Evolutionary conservation across 2,329 filamentous ascomycete genomes (phyloP).

Genomic region (Sporothrix pallida): DNA sequence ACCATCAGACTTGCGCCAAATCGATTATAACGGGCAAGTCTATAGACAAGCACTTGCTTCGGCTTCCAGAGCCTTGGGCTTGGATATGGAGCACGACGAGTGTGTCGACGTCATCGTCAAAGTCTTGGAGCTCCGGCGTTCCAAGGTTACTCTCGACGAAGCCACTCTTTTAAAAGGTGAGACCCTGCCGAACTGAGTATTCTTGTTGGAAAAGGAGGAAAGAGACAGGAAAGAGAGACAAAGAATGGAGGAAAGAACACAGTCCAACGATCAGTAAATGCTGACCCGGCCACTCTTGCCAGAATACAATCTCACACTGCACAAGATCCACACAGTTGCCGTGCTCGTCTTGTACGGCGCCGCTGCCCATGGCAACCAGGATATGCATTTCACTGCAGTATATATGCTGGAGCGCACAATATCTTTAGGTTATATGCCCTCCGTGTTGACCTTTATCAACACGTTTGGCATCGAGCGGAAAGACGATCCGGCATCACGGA

Average conservation of each 20-base stretch:
- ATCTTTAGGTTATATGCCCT: conserved; percentile 45
- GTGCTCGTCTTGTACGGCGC: conserved; percentile 38
- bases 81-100: conserved; percentile 18
- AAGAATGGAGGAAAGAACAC: too few relatives aligned
- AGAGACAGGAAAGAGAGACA: too few relatives aligned
- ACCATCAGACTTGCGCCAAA: too few relatives aligned
- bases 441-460: conserved; percentile 45
- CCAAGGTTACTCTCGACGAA: neutral
- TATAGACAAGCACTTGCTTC: too few relatives aligned
- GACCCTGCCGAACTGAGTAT: neutral
- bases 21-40: too few relatives aligned
- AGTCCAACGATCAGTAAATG: too few relatives aligned
- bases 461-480: conserved; percentile 31
- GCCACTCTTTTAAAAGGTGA: neutral
- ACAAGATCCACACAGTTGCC: conserved; percentile 46
- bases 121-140: neutral
- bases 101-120: conserved; percentile 26
- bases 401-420: conserved; percentile 44
- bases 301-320: conserved; percentile 41
- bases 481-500: too few relatives aligned
- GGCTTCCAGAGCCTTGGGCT: neutral
- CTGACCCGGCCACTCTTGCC: neutral
- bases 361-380: neutral
- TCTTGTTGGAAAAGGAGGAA: too few relatives aligned
- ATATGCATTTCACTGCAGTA: too few relatives aligned